phyloP scores from a whole-genome alignment of 495 filamentous ascomycete species.

The Pyrenula aspistea region DNA sequence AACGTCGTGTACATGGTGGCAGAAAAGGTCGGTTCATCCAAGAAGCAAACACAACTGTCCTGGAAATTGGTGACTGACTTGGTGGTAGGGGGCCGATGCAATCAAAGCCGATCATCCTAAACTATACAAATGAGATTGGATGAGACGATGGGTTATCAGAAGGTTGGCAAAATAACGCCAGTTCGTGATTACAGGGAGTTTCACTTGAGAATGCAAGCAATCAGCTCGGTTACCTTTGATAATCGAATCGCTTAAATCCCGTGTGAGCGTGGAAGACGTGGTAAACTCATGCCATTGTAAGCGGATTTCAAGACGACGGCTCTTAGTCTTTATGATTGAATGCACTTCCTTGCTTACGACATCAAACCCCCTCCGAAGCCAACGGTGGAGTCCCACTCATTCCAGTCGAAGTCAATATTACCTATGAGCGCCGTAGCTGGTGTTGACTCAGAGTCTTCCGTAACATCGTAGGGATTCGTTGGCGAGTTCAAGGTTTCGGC shows the following conservation, averaged over 20 bases:
- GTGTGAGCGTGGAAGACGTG: too few relatives aligned
- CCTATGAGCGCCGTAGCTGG: background rate
- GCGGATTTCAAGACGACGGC: too few relatives aligned
- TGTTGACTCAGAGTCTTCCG: background rate
- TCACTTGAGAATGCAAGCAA: too few relatives aligned
- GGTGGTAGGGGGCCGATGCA: conserved; percentile 17
- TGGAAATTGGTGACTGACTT: background rate
- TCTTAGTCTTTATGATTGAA: too few relatives aligned
- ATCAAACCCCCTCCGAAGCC: background rate
- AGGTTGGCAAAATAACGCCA: background rate
- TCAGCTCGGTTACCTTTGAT: too few relatives aligned
- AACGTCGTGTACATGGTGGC: conserved; percentile 46
- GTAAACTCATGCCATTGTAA: too few relatives aligned
- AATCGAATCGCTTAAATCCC: too few relatives aligned
- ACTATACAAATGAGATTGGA: conserved; percentile 10
- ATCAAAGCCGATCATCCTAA: conserved; percentile 20
- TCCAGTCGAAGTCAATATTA: background rate
- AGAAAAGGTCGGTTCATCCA: conserved; percentile 29
- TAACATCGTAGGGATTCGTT: background rate
- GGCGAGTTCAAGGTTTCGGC: background rate
- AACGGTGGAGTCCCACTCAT: background rate
- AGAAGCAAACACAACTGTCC: background rate
- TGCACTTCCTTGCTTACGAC: background rate
- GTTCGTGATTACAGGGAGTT: too few relatives aligned
- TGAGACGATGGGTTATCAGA: background rate